Base-by-base conservation (phyloP, 1,284 basidiomycete genomes). In the Cutaneotrichosporon arboriforme region DNA sequence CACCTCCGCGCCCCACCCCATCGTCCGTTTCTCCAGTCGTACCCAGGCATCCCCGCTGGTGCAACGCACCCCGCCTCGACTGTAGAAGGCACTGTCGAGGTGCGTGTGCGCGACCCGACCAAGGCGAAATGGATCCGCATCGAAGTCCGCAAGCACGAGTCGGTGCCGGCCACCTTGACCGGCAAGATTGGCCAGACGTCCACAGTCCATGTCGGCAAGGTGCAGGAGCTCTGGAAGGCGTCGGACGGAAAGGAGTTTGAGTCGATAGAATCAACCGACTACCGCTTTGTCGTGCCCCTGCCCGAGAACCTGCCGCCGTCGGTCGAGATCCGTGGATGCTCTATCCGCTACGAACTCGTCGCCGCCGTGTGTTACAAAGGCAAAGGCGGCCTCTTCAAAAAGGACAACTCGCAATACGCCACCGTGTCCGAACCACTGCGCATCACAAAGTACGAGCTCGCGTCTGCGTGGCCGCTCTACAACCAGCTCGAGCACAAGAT, bases 121-220 rank as follows among this genome's bases (percentile, higher is more conserved):
- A 91, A 90, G 77, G 87, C 87, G 21, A 89, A 90, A 75, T 91
- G 87, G 84, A 84, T 93, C 23, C 83, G 86, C 60, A 83, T 92
- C 57, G 88, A 91, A 75, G 79, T 92, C 66, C 82, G 87, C 64
- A 90, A 90, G 77, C 82, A 90, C 40, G 90, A 93, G 74, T 84
- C 81, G 1, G 49, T 69, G 1, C 70, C 70, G 4, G 50, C 61
- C 1, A 61, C 64, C 34, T n/a, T 31, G 13, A 21, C 33, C 34
- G 86, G 86, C 4, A 81, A 83, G 85, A 86, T 58, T 81, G 81
- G 50, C 74, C 88, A 14, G 87, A 85, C 85, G 80, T 81, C 57
- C 78, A 69, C 66, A 61, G 65, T 65, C 23, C 65, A 65, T 39
- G 62, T 76, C 13, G 73, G 72, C 20, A 63, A 65, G 40, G 66